phyloP scores from a whole-genome alignment of 1,284 basidiomycete species.

The Ceratobasidium theobromae region DNA sequence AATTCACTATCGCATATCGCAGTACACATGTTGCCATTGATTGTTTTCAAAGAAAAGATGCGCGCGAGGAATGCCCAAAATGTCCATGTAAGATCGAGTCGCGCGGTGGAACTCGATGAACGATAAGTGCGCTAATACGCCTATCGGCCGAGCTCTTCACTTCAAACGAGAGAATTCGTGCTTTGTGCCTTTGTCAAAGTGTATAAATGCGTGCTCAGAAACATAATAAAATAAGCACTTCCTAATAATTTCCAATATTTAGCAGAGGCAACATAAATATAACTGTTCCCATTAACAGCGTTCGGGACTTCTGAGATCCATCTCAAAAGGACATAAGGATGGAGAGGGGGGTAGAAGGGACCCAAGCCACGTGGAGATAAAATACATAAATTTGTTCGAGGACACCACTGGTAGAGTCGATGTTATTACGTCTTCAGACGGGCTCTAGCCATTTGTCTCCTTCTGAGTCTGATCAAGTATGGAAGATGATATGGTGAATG shows the following conservation, averaged over 20 bases:
- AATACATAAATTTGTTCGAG: no score
- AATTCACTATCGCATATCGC: no score
- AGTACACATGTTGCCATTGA: neutral
- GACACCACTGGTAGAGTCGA: no score
- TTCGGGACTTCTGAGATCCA: neutral
- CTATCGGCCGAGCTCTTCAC: neutral
- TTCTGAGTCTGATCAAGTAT: no score
- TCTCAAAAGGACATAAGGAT: neutral
- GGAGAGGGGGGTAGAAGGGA: no score
- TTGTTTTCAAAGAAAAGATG: neutral
- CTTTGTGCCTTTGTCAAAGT: no score
- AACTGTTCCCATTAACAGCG: neutral
- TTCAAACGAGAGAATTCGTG: conserved; percentile 10
- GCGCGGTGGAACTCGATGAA: neutral
- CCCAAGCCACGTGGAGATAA: no score
- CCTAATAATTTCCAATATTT: conserved; percentile 1
- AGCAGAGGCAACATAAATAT: conserved; percentile 3
- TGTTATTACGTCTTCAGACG: no score
- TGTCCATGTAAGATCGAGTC: neutral
- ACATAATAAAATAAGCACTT: no score
- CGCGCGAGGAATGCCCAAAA: neutral
- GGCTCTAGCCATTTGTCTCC: no score
- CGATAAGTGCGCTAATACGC: neutral
- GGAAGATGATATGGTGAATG: no score
- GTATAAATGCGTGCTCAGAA: no score